Base-by-base conservation (phyloP, 2,329 filamentous ascomycete species). In the Phyllosticta ampelicida region DNA sequence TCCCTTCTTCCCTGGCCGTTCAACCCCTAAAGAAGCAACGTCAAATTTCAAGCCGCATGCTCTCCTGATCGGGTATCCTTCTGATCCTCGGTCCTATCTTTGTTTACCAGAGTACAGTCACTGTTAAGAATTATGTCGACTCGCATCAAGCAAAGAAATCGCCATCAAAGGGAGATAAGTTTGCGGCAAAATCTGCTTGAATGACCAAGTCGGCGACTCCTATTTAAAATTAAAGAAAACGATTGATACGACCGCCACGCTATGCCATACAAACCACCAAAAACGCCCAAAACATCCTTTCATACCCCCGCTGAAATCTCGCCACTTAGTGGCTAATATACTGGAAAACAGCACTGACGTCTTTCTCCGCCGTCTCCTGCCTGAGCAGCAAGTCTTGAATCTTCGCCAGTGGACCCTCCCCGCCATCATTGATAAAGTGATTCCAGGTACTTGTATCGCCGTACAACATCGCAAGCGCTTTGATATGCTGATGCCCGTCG, bases 391-490 rank as follows among this genome's bases (percentile, higher is more conserved):
- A 73, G 75, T 99, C 94, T 72, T 99, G 92, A 60, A 99, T 99
- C 60, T 82, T 80, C 62, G 83, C 81, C 68, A 99, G 73, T 0
- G 83, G 86, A 0, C 83, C 83, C 5, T 76, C 74, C 63, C 80
- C 80, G 3, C 82, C 83, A 62, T 85, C 82, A 66, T 96, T 96
- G 50, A 87, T 82, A 74, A 96, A 95, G 72, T 99, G 94, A 68
- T 99, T 99, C 94, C 94, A 99, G n/a, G 90, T 92, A 73, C 90
- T 97, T 20, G 94, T 97, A 68, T 99, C 94, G 55, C 94, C 94
- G 68, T 99, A 99, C 61, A 99, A 76, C 86, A 97, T 92, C 1
- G 94, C 94, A 3, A 88, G 88, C 1, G 92, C 90, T 71, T 96
- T 97, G 68, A 96, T 82, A 62, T 82, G 83, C 73, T 99, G 94